Evolutionary conservation across 208 protist species (phyloP).

Genomic region (Crithidia thermophila): DNA sequence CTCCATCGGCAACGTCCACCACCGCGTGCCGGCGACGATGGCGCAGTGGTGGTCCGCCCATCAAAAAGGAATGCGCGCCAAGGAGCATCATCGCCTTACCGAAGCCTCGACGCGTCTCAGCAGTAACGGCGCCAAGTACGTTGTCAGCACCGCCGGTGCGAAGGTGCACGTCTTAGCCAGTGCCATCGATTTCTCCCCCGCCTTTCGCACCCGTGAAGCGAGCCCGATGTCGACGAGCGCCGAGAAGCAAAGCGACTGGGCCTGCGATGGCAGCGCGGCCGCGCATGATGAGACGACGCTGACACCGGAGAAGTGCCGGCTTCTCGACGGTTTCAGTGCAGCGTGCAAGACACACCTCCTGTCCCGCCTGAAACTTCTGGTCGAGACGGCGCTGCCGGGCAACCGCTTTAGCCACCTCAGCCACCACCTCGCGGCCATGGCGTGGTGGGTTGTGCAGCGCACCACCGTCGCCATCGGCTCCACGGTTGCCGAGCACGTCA

Average conservation of each 20-base stretch:
- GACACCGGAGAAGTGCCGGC: neutral
- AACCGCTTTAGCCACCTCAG: neutral
- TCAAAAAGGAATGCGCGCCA: neutral
- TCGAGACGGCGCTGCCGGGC: neutral
- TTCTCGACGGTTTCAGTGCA: constrained; percentile 5
- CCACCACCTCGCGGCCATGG: constrained; percentile 15
- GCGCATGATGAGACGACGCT: neutral
- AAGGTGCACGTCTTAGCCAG: constrained; percentile 13
- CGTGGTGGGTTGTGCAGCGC: constrained; percentile 28
- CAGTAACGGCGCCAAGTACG: neutral
- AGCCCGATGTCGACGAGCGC: neutral
- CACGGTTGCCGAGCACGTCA: constrained; percentile 17
- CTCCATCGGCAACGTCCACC: constrained; percentile 24
- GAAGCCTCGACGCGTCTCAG: neutral
- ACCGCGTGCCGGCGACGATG: constrained; percentile 8
- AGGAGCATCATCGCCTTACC: too few species aligned
- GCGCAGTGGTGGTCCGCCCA: constrained; percentile 24
- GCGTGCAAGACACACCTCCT: constrained; percentile 20
- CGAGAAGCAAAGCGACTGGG: neutral
- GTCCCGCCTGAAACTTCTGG: neutral
- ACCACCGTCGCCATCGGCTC: constrained; percentile 24
- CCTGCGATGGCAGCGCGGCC: constrained; percentile 6
- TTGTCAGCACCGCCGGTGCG: neutral
- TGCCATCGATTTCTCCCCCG: constrained; percentile 3
- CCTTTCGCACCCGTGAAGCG: neutral